A percentile compares a stretch with the other conserved stretches of the same genome.
These are phyloP conservation scores for Theobroma grandiflorum DNA, from an alignment of 441 rosid species.

Conservation along the genomic window DNA sequence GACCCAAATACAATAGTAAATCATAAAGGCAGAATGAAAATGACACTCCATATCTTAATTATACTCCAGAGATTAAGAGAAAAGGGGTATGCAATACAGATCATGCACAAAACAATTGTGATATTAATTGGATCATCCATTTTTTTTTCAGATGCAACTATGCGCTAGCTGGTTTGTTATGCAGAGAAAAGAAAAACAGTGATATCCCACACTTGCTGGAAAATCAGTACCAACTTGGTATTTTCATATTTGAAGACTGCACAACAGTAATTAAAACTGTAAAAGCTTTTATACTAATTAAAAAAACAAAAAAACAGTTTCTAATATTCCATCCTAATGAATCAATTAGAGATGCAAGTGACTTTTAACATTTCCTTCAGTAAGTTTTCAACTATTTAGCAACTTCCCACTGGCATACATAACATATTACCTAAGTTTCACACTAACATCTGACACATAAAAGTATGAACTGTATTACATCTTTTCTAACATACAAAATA, in stretches of 20 bases:
- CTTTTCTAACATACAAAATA: not conserved
- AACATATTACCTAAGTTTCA: not conserved
- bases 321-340: not conserved
- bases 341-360: not conserved
- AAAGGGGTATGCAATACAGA: not conserved
- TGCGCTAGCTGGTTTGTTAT: not conserved
- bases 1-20: not conserved
- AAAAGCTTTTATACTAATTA: not conserved
- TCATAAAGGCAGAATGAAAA: not conserved
- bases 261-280: not conserved
- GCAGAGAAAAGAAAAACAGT: constrained; percentile 12
- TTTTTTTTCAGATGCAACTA: not conserved
- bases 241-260: not conserved
- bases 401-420: not conserved
- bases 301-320: not conserved
- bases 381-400: not conserved
- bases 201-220: not conserved
- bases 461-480: not conserved
- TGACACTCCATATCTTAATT: not conserved
- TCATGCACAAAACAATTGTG: not conserved
- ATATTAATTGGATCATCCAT: not conserved
- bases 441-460: not conserved
- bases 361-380: not conserved
- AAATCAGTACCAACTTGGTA: not conserved
- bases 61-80: not conserved